Percentiles rank a stretch among this genome's conserved stretches.
phyloP scores from a whole-genome alignment of 2,329 filamentous ascomycete species.

The Trichoderma sp. region DNA sequence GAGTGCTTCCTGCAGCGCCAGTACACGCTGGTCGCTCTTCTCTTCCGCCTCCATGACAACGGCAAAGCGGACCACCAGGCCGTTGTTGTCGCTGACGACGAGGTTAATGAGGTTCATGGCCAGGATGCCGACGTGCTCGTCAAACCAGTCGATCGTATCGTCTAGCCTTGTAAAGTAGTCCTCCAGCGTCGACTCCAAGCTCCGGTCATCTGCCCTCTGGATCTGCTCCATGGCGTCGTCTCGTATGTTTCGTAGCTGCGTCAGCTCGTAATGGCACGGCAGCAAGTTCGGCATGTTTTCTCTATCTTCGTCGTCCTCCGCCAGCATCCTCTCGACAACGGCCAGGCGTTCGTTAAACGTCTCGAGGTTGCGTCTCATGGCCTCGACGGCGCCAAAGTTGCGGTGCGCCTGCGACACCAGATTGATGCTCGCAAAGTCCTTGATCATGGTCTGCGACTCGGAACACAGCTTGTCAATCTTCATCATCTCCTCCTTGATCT shows the following conservation, averaged over 20 bases:
- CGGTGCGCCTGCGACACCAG: constrained; percentile 89
- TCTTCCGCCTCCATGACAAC: constrained; percentile 94
- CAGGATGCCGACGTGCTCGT: constrained; percentile 86
- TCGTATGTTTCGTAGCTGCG: constrained; percentile 85
- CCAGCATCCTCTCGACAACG: constrained; percentile 73
- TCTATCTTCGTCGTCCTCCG: constrained; percentile 78
- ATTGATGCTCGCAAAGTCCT: constrained; percentile 92
- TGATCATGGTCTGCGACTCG: constrained; percentile 95
- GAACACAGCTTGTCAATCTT: constrained; percentile 97
- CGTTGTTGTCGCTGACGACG: constrained; percentile 81
- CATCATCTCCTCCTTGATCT: constrained; percentile 97
- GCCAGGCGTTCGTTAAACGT: constrained; percentile 77
- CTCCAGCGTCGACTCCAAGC: constrained; percentile 77
- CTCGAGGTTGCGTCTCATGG: constrained; percentile 88
- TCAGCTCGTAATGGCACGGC: constrained; percentile 87
- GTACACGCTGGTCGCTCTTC: constrained; percentile 88
- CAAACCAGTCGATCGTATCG: constrained; percentile 88
- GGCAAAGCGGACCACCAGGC: constrained; percentile 85
- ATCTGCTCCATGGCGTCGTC: constrained; percentile 98
- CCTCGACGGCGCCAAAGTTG: constrained; percentile 91
- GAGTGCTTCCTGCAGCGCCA: constrained; percentile 89
- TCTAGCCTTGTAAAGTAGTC: constrained; percentile 89
- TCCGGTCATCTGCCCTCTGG: constrained; percentile 67
- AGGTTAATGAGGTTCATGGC: constrained; percentile 88
- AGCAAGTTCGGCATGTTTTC: constrained; percentile 92